Base-by-base conservation (phyloP, 345 rosid species). In the Mangifera indica region DNA sequence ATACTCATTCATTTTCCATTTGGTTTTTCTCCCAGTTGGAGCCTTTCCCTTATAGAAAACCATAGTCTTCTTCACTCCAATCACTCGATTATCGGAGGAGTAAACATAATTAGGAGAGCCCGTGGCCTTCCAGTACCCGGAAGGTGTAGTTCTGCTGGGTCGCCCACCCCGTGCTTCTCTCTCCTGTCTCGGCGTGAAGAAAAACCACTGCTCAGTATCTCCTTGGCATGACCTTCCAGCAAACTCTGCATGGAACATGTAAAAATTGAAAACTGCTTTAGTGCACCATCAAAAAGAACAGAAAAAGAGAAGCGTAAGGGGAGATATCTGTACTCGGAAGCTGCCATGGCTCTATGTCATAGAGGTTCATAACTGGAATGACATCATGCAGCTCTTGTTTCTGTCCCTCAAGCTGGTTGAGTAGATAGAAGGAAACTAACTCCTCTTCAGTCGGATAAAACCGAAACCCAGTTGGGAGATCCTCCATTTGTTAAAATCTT, bases 121-220 rank as follows among this genome's bases (percentile, higher is more conserved):
- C 1, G 99, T 92, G 3, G 98, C 98, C 72, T 95, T 95, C 99
- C 99, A 95, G 76, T 95, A 95, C 57, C 99, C 99, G 9, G 91
- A 78, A 37, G 86, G 77, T 7, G 97, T 95, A 55, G 90, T 91
- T 45, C 99, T 76, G 57, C 83, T 86, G 0, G 96, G 88, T 76
- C 98, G 80, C 7, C 98, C 99, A 72, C 99, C 98, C 4, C 86
- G 82, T 7, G 88, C 90, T 80, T 95, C 99, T 21, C 93, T 84
- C 78, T 89, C 96, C 63, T 91, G 97, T 76, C 93, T 86, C 15
- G 91, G 91, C 10, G 83, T 74, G 54, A 95, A 91, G 93, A 91
- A 95, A 83, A 92, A 95, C 98, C 99, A 95, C 72, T 95, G 99
- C 81, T 95, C 99, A 1, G 80, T 49, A 70, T 95, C 98, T 72